Evolutionary conservation across 164 flowering plant species (phyloP), one percentile per base, ranked within the genome.

Genomic region (Vitis cinerea): DNA sequence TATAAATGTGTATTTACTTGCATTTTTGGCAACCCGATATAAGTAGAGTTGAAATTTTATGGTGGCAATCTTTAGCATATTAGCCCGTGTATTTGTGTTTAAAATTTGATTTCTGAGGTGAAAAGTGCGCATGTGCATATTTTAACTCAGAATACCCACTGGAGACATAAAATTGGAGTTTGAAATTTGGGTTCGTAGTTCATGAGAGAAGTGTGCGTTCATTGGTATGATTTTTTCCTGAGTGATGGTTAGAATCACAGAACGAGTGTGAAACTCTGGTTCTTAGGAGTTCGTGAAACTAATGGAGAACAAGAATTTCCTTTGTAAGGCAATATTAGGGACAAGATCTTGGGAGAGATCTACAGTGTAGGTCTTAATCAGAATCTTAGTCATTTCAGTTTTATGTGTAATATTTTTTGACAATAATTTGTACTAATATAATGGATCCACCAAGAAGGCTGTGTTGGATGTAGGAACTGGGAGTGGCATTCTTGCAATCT

Each of bases 401-500:
- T 49, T 71, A 13, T 44, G 19, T 59, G 49, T 68, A 0, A 2
- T 8, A 51, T n/a, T 48, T 27, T 19, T 59, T 63, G 57, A 68
- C 52, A 70, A 77, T 80, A 66, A 56, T 52, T 66, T 61, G 47
- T 27, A 8, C 58, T 61, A 75, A 62, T 73, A 67, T 69, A 59
- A 65, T 64, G 65, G 72, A 47, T 67, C 16, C 50, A 58, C 71
- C 75, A 78, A 71, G 64, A 73, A 95, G 99, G 73, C 89, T 64
- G 97, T 95, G 63, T 73, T 95, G 83, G 99, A 95, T 83, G 99
- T 95, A 66, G 99, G 99, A 75, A 93, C 99, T 5, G 99, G 99
- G 53, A 95, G 99, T 65, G 99, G 99, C 64, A 93, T 95, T 75
- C 90, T 95, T 19, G 99, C 99, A 54, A 91, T 95, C 56, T 95